phyloP scores from a whole-genome alignment of 306 rosid species.

The Oxytropis ochrocephala region DNA sequence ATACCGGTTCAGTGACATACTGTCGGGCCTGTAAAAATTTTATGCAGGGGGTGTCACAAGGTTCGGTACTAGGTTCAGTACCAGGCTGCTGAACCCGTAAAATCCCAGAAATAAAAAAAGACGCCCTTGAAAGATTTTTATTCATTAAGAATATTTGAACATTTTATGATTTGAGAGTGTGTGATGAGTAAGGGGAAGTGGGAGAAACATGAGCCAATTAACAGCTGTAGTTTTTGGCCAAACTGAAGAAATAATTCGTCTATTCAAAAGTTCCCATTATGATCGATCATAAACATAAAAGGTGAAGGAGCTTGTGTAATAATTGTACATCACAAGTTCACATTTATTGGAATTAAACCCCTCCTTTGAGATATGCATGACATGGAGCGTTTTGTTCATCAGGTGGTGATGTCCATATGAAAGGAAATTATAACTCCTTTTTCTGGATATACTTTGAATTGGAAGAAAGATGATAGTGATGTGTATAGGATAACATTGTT shows the following conservation, averaged over 20 bases:
- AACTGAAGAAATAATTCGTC: not conserved
- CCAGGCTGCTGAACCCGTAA: no score
- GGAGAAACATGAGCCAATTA: no score
- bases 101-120: no score
- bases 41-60: no score
- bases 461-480: conserved; percentile 1
- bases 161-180: no score
- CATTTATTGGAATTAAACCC: conserved; percentile 22
- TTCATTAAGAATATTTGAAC: no score
- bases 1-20: no score
- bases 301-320: conserved; percentile 40
- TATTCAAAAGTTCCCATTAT: not conserved
- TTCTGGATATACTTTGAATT: conserved; percentile 21
- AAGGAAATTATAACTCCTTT: conserved; percentile 30
- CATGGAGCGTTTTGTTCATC: conserved; percentile 29
- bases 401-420: conserved; percentile 32
- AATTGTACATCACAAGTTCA: conserved; percentile 43
- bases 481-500: conserved; percentile 11
- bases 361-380: conserved; percentile 25
- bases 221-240: not conserved
- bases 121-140: no score
- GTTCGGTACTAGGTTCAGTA: no score
- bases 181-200: no score
- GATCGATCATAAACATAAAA: conserved; percentile 23
- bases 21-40: no score